Conservation (phyloP, 1,139 yeast species). For the Kurtzmaniella quercitrusa region DNA sequence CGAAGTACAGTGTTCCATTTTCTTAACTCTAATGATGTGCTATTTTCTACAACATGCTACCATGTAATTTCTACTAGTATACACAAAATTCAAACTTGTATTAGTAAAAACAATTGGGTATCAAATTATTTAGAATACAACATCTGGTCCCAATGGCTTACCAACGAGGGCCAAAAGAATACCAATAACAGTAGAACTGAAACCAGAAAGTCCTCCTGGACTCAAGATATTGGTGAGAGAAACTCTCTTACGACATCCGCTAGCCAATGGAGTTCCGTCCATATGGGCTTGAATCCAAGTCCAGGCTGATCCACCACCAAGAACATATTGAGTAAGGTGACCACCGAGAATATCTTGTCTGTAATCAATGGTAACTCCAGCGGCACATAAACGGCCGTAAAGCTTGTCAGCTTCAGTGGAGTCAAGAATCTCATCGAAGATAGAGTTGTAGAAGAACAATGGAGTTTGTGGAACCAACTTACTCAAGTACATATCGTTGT, state of each 20-base stretch:
- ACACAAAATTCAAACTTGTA: too few relatives aligned
- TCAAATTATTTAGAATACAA: background rate
- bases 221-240: background rate
- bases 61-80: too few relatives aligned
- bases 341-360: slow-evolving; percentile 7
- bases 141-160: slow-evolving; percentile 2
- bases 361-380: slow-evolving; percentile 7
- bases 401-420: slow-evolving; percentile 8
- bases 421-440: slow-evolving; percentile 20
- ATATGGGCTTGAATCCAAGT: slow-evolving; percentile 12
- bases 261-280: slow-evolving; percentile 4
- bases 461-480: slow-evolving; percentile 20
- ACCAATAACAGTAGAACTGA: background rate
- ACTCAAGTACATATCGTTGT: slow-evolving; percentile 1
- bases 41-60: too few relatives aligned
- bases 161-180: background rate
- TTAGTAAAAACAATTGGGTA: background rate
- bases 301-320: slow-evolving; percentile 14
- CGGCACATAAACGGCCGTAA: slow-evolving; percentile 6
- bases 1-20: too few relatives aligned
- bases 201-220: background rate
- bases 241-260: slow-evolving; percentile 1
- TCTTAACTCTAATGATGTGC: too few relatives aligned
- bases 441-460: slow-evolving; percentile 21
- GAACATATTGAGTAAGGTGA: slow-evolving; percentile 10